Conservation (phyloP, 164 flowering plant species). For the Umbellularia californica region DNA sequence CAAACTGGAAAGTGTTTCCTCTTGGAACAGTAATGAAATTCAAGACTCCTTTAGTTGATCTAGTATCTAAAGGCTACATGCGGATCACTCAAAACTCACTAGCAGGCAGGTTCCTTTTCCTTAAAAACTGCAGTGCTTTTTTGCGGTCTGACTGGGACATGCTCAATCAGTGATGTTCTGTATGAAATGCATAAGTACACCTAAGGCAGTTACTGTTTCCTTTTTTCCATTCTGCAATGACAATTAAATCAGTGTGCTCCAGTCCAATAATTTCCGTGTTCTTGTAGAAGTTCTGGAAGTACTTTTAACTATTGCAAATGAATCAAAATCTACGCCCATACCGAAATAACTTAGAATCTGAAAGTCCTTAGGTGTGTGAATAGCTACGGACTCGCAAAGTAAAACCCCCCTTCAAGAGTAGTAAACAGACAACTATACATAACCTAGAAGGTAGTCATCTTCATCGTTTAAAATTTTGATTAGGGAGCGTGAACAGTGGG, state of each 20-base stretch:
- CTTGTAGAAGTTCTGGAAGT: background rate
- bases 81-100: background rate
- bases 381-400: too few species aligned
- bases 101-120: background rate
- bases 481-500: too few species aligned
- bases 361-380: background rate
- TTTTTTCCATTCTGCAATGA: background rate
- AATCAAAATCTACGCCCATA: background rate
- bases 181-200: too few species aligned
- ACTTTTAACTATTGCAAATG: background rate
- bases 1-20: background rate
- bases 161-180: background rate
- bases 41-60: background rate
- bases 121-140: background rate
- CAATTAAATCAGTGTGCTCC: background rate
- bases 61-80: background rate
- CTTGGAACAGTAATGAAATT: background rate
- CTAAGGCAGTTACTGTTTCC: background rate
- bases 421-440: too few species aligned
- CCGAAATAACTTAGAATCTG: background rate
- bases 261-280: background rate
- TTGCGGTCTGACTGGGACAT: background rate
- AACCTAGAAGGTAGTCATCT: too few species aligned
- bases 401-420: too few species aligned
- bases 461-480: too few species aligned